These are phyloP conservation scores for Penicillium crystallinum DNA, from an alignment of 495 filamentous ascomycete genomes.

Conservation along the genomic window DNA sequence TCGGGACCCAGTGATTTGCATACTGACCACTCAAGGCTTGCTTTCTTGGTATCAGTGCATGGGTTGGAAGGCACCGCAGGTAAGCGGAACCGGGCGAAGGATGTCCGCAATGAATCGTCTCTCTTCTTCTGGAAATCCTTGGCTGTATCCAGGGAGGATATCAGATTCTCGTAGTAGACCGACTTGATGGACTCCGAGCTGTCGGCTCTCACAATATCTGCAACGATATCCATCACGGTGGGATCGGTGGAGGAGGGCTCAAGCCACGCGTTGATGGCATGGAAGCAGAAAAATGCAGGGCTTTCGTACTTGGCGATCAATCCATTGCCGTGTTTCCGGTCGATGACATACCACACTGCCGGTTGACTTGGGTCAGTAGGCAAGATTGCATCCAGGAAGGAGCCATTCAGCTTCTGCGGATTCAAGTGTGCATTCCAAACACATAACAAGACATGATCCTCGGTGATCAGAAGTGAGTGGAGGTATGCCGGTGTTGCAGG, in stretches of 20 bases:
- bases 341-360: slow-evolving; percentile 65
- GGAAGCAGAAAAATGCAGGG: slow-evolving; percentile 66
- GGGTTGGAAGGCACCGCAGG: slow-evolving; percentile 23
- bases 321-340: slow-evolving; percentile 48
- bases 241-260: slow-evolving; percentile 38
- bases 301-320: slow-evolving; percentile 56
- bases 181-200: slow-evolving; percentile 48
- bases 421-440: slow-evolving; percentile 57
- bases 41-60: slow-evolving; percentile 6
- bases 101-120: slow-evolving; percentile 29
- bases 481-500: slow-evolving; percentile 55
- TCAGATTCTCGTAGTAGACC: slow-evolving; percentile 55
- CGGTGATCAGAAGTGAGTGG: slow-evolving; percentile 67
- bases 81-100: slow-evolving; percentile 47
- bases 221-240: slow-evolving; percentile 46
- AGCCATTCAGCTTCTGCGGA: slow-evolving; percentile 45
- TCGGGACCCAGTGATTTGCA: slow-evolving; percentile 43
- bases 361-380: slow-evolving; percentile 45
- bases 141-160: slow-evolving; percentile 34
- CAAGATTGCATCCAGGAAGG: slow-evolving; percentile 23
- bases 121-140: slow-evolving; percentile 22
- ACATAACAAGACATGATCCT: slow-evolving; percentile 62
- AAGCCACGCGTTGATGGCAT: slow-evolving; percentile 71
- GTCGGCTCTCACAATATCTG: slow-evolving; percentile 53
- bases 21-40: slow-evolving; percentile 32